phyloP scores from a whole-genome alignment of 306 rosid species.

The Elaeagnus macrophylla region DNA sequence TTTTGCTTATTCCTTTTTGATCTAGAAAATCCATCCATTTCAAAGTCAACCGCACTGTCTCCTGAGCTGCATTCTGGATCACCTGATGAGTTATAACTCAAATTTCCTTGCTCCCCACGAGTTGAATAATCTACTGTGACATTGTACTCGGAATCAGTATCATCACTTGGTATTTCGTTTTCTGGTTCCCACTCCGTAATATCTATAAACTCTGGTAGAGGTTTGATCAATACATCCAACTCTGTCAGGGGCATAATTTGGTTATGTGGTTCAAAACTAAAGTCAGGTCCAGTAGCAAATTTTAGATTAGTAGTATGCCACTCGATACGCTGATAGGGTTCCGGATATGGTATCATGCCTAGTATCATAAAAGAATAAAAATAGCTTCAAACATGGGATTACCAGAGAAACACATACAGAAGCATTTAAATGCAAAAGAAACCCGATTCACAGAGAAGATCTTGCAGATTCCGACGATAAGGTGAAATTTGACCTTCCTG shows the following conservation, averaged over 20 bases:
- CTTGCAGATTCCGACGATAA: conserved; percentile 85
- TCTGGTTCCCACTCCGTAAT: conserved; percentile 94
- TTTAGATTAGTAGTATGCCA: conserved; percentile 80
- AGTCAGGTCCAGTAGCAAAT: conserved; percentile 88
- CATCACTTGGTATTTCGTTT: conserved; percentile 72
- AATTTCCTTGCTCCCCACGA: conserved; percentile 70
- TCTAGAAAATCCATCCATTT: conserved; percentile 54
- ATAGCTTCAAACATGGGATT: conserved; percentile 19
- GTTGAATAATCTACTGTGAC: conserved; percentile 62
- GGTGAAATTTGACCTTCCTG: conserved; percentile 93
- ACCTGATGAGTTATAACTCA: conserved; percentile 55
- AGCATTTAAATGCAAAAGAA: conserved; percentile 19
- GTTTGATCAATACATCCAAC: conserved; percentile 65
- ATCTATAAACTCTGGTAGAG: conserved; percentile 74
- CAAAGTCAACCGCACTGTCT: conserved; percentile 56
- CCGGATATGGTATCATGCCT: conserved; percentile 94
- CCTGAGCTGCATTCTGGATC: conserved; percentile 67
- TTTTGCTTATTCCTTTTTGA: conserved; percentile 77
- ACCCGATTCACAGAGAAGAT: conserved; percentile 97
- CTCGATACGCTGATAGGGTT: conserved; percentile 93
- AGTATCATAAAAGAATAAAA: conserved; percentile 35
- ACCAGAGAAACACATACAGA: conserved; percentile 6
- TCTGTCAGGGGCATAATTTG: conserved; percentile 90
- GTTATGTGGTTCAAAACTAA: conserved; percentile 76
- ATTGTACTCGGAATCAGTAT: conserved; percentile 85